Evolutionary conservation across 2,329 filamentous ascomycete genomes (phyloP), one percentile per base, ranked within the genome.

Genomic region (Shiraia sp.): DNA sequence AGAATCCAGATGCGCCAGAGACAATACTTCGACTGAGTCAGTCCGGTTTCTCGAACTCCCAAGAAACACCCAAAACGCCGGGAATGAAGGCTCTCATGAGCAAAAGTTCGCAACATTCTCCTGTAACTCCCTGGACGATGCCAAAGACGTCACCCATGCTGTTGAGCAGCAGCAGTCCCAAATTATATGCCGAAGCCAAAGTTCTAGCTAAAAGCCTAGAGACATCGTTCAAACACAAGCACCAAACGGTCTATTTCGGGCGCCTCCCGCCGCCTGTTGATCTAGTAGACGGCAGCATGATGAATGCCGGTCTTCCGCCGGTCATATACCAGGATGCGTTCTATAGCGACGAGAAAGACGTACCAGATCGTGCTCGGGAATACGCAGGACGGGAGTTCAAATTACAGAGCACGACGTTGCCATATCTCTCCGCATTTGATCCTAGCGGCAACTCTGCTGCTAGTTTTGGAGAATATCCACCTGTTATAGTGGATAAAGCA

Each of bases 351-450:
- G 89, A 95, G 47, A 78, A 77, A 36, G 93, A 97, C 68, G 87
- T 96, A 0, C 90, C 91, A 10, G 79, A 85, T 27, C 80, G 86
- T 38, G 70, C 79, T 23, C 79, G 89, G 38, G 90, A 96, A 68
- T 97, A 96, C 70, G 92, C 88, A 6, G 92, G 92, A 3, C 83
- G 84, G 54, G 88, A 95, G 56, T 96, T 95, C 63, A 86, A 82
- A 43, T 72, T 96, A 6, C 80, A 83, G 57, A 86, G 90, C 45
- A 83, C 79, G 39, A 88, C 86, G 1, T 63, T 95, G 6, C 88
- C 88, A 0, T 96, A 84, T 68, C 79, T 97, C 2, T 88, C 90
- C 1, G 74, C 81, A 0, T 97, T 97, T 53, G 83, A 95, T 59
- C 70, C 81, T 2, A 79, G 74, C 5, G 83, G 81, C 6, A 74